Percentiles rank a stretch among this genome's conserved stretches.
Conservation (phyloP, 208 protist species). For the Crithidia thermophila region DNA sequence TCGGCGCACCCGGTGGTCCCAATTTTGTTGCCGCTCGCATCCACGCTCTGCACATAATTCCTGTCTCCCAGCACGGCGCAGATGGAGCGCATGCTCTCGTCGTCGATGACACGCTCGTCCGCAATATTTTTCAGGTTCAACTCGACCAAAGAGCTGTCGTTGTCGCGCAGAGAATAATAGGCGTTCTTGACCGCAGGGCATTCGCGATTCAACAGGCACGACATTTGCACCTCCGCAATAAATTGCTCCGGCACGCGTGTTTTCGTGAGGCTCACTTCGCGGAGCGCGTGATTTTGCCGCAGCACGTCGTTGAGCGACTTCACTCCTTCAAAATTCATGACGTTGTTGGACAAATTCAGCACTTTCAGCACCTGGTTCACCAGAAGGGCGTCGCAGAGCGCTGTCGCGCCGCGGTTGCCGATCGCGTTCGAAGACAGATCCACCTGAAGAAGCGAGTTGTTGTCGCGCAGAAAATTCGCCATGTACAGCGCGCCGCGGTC, state of each 20-base stretch:
- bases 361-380: slow-evolving; percentile 61
- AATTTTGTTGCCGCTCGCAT: slow-evolving; percentile 69
- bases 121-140: slow-evolving; percentile 50
- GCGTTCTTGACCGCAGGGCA: slow-evolving; percentile 58
- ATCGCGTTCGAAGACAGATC: slow-evolving; percentile 75
- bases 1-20: slow-evolving; percentile 49
- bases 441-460: slow-evolving; percentile 53
- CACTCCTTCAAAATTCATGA: slow-evolving; percentile 52
- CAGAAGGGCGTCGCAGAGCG: slow-evolving; percentile 72
- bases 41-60: slow-evolving; percentile 46
- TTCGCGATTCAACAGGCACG: slow-evolving; percentile 79
- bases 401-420: slow-evolving; percentile 67
- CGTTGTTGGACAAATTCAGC: slow-evolving; percentile 79
- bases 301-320: slow-evolving; percentile 60
- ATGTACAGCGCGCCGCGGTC: slow-evolving; percentile 71
- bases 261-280: slow-evolving; percentile 43
- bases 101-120: slow-evolving; percentile 52
- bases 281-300: slow-evolving; percentile 59
- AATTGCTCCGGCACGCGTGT: slow-evolving; percentile 54
- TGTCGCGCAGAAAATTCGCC: slow-evolving; percentile 67
- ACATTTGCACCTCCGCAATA: slow-evolving; percentile 44
- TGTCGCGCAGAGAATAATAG: slow-evolving; percentile 62
- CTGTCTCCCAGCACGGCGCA: slow-evolving; percentile 52
- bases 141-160: slow-evolving; percentile 47
- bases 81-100: slow-evolving; percentile 64